A percentile compares a stretch with the other conserved stretches of the same genome.
Conservation (phyloP, 1,284 basidiomycete genomes). For the Pyrrhoderma noxium region DNA sequence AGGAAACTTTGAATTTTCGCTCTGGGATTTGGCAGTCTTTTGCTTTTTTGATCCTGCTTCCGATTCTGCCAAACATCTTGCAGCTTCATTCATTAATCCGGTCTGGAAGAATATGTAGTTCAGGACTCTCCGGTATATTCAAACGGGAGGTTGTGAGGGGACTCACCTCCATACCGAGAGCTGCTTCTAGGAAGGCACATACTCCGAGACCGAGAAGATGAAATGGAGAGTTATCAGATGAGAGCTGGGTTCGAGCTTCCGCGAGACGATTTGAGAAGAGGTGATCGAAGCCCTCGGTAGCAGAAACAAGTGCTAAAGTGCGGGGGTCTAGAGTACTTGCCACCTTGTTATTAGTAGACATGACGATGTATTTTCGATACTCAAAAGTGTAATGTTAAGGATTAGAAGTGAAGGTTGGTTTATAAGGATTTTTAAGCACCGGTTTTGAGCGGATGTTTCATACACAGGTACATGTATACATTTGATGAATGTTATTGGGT, state of each 20-base stretch:
- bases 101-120: slow-evolving; percentile 27
- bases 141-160: background rate
- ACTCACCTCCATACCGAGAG: slow-evolving; percentile 72
- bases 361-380: no score
- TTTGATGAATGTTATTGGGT: no score
- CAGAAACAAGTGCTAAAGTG: slow-evolving; percentile 35
- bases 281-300: slow-evolving; percentile 54
- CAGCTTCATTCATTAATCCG: slow-evolving; percentile 50
- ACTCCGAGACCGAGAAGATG: slow-evolving; percentile 67
- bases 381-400: no score
- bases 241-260: slow-evolving; percentile 45
- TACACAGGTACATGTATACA: no score
- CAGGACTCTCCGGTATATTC: background rate
- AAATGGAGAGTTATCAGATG: slow-evolving; percentile 49
- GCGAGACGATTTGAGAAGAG: slow-evolving; percentile 62
- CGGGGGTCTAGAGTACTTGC: no score
- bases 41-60: slow-evolving; percentile 56
- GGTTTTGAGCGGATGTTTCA: no score
- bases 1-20: slow-evolving; percentile 32
- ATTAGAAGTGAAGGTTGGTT: no score
- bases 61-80: slow-evolving; percentile 43
- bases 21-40: slow-evolving; percentile 30
- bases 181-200: slow-evolving; percentile 67
- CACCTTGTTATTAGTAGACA: no score
- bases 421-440: no score